phyloP scores from a whole-genome alignment of 148 eudicot species.

The Camellia granthamiana region DNA sequence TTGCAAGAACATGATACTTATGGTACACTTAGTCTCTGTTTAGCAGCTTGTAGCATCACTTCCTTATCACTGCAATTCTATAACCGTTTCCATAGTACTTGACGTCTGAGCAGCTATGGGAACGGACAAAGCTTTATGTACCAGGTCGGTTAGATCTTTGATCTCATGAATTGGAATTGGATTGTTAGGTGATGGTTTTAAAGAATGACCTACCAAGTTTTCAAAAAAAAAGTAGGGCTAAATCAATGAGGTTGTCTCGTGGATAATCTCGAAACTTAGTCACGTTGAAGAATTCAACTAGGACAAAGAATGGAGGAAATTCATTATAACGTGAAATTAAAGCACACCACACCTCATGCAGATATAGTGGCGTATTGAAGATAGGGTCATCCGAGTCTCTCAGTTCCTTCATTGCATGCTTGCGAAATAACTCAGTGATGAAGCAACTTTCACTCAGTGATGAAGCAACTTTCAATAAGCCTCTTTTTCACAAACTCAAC shows the following conservation, averaged over 20 bases:
- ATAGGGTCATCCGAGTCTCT: conserved; percentile 19
- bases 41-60: no score
- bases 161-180: background rate
- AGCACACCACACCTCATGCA: conserved; percentile 7
- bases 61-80: background rate
- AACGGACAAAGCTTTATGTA: background rate
- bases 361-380: conserved; percentile 3
- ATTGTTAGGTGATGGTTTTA: background rate
- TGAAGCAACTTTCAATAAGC: no score
- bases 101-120: no score
- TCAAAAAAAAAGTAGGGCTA: background rate
- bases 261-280: background rate
- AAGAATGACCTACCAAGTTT: background rate
- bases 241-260: background rate
- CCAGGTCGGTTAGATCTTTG: conserved; percentile 20
- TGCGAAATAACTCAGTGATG: conserved; percentile 24
- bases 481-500: no score
- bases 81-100: background rate
- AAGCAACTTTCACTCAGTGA: no score
- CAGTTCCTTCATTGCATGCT: background rate
- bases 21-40: no score
- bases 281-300: conserved; percentile 10
- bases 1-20: no score
- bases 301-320: conserved; percentile 14
- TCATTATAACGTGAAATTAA: conserved; percentile 22